Conservation (phyloP, 2,329 filamentous ascomycete genomes). For the Chaetomium sp. region DNA sequence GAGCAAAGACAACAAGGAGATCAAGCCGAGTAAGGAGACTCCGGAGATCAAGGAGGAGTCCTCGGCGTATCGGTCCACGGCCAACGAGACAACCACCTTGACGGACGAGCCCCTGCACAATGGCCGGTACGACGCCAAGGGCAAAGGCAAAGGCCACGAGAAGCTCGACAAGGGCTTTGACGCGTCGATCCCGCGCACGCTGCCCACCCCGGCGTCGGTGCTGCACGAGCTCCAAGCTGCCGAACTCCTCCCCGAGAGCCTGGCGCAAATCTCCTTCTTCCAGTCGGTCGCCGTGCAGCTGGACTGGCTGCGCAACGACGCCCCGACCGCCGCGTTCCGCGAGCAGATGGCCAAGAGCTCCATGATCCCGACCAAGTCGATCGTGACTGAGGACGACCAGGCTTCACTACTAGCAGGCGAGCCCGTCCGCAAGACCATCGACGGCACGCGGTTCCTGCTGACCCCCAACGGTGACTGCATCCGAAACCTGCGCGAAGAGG, state of each 20-base stretch:
- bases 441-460: slow-evolving; percentile 62
- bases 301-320: slow-evolving; percentile 29
- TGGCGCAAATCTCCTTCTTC: slow-evolving; percentile 36
- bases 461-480: slow-evolving; percentile 72
- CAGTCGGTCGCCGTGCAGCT: slow-evolving; percentile 30
- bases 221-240: slow-evolving; percentile 33
- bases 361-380: slow-evolving; percentile 38
- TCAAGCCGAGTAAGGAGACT: slow-evolving; percentile 1
- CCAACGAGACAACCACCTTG: slow-evolving; percentile 25
- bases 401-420: slow-evolving; percentile 48
- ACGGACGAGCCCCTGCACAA: slow-evolving; percentile 21
- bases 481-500: slow-evolving; percentile 60
- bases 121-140: slow-evolving; percentile 19
- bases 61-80: slow-evolving; percentile 24
- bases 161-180: slow-evolving; percentile 2
- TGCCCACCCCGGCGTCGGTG: slow-evolving; percentile 31
- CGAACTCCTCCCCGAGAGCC: slow-evolving; percentile 28
- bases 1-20: slow-evolving; percentile 18
- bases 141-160: slow-evolving; percentile 26
- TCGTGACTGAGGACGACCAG: slow-evolving; percentile 50
- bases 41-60: slow-evolving; percentile 22
- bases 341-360: slow-evolving; percentile 22
- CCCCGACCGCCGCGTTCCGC: slow-evolving; percentile 6
- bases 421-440: slow-evolving; percentile 55
- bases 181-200: slow-evolving; percentile 12